These are phyloP conservation scores for Psidium guajava DNA, from an alignment of 345 rosid genomes.

Conservation along the genomic window DNA sequence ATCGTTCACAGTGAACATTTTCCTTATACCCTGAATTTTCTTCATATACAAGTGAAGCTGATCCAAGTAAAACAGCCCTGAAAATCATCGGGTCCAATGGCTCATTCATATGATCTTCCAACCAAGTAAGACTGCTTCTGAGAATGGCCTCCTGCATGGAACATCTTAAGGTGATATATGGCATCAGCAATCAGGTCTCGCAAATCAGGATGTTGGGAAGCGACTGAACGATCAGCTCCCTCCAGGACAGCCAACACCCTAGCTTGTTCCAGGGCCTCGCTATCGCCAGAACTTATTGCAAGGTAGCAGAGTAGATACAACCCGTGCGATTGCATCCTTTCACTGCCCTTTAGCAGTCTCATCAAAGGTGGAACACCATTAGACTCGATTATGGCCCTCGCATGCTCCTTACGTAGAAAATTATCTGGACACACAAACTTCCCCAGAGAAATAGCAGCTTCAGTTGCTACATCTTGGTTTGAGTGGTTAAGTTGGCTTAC, in stretches of 20 bases:
- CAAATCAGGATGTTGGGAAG: background rate
- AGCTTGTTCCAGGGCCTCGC: conserved; percentile 5
- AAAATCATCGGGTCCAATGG: background rate
- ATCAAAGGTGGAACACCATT: conserved; percentile 4
- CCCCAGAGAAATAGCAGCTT: conserved; percentile 2
- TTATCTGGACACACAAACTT: conserved; percentile 11
- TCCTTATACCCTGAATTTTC: background rate
- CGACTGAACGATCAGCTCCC: background rate
- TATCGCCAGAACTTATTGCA: conserved; percentile 4
- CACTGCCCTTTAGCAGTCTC: conserved; percentile 1
- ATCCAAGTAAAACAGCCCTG: background rate
- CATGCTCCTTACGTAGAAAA: conserved; percentile 1
- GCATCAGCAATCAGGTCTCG: background rate
- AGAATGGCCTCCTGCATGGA: background rate
- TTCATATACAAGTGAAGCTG: background rate
- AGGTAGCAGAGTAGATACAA: conserved; percentile 5
- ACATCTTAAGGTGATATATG: background rate
- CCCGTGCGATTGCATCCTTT: conserved; percentile 1
- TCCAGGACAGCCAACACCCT: conserved; percentile 8
- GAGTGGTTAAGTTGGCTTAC: conserved; percentile 2
- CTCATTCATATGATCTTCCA: background rate
- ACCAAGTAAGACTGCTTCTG: background rate
- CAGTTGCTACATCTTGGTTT: conserved; percentile 3
- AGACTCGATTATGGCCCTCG: conserved; percentile 1
- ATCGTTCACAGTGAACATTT: background rate